These are phyloP conservation scores for Pseudopithomyces maydicus DNA, from an alignment of 2,329 filamentous ascomycete genomes.

Conservation along the genomic window DNA sequence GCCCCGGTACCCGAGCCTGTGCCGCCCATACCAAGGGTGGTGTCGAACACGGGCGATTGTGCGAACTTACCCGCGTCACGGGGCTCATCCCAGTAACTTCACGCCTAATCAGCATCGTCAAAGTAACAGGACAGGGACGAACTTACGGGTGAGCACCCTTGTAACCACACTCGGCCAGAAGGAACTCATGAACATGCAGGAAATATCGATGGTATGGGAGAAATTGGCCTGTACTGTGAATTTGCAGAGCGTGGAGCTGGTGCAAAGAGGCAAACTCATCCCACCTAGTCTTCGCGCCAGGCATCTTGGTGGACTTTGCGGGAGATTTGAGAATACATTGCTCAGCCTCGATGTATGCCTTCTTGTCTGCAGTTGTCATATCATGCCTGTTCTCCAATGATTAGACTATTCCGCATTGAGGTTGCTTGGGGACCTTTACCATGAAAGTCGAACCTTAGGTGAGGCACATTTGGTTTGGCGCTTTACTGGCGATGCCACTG, in stretches of 20 bases:
- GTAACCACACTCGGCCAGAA: slow-evolving; percentile 16
- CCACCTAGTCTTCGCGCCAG: neutral
- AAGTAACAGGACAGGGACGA: neutral
- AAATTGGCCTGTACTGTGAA: slow-evolving; percentile 20
- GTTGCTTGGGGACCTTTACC: neutral
- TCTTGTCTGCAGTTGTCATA: neutral
- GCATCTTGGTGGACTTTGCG: neutral
- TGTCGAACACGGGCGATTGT: neutral
- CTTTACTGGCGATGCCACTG: neutral
- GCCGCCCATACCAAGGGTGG: slow-evolving; percentile 10
- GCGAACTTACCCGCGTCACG: no score
- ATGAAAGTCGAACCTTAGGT: neutral
- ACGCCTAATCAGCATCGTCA: no score
- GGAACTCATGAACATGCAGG: neutral
- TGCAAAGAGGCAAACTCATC: neutral
- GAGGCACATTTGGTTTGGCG: neutral
- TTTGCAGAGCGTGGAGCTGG: neutral
- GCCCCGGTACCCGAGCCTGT: neutral
- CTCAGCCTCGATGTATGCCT: neutral
- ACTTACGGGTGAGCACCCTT: slow-evolving; percentile 9
- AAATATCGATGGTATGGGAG: slow-evolving; percentile 36
- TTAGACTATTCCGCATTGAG: no score
- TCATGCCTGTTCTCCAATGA: neutral
- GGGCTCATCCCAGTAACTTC: no score
- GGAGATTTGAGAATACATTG: neutral